phyloP scores from a whole-genome alignment of 441 rosid genomes.

The Heliophila coronopifolia region DNA sequence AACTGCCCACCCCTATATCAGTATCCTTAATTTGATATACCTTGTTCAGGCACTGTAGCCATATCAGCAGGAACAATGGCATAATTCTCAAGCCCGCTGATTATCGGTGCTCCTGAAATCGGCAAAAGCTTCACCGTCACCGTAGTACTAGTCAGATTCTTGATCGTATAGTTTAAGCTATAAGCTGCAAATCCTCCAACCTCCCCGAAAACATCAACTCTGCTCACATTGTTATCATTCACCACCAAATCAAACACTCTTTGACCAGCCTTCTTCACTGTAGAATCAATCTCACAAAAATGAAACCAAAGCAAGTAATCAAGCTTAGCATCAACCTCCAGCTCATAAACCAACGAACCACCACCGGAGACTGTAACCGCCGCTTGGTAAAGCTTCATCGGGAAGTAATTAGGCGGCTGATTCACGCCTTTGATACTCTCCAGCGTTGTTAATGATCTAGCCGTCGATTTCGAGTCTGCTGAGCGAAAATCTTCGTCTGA shows the following conservation, averaged over 20 bases:
- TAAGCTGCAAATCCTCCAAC: constrained; percentile 72
- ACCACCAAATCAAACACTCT: constrained; percentile 76
- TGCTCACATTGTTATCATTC: constrained; percentile 59
- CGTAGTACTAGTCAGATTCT: constrained; percentile 54
- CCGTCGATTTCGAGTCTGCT: constrained; percentile 16
- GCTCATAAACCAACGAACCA: constrained; percentile 44
- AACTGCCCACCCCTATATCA: too few relatives aligned
- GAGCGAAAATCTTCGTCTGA: constrained; percentile 46
- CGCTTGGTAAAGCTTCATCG: constrained; percentile 81
- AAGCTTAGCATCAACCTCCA: constrained; percentile 73
- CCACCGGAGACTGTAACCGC: constrained; percentile 46
- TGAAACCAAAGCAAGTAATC: constrained; percentile 95
- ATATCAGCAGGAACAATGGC: constrained; percentile 80
- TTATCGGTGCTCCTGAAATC: constrained; percentile 52
- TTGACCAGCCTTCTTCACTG: constrained; percentile 48
- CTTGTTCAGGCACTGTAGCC: constrained; percentile 75
- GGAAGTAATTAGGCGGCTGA: constrained; percentile 77
- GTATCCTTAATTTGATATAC: constrained; percentile 28
- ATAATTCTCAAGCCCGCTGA: constrained; percentile 85
- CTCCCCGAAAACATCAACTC: constrained; percentile 52
- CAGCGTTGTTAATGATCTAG: constrained; percentile 36
- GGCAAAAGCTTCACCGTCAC: constrained; percentile 58
- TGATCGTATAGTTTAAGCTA: constrained; percentile 44
- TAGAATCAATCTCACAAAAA: constrained; percentile 81
- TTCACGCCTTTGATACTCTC: constrained; percentile 40